Evolutionary conservation across 2,329 filamentous ascomycete genomes (phyloP), one percentile per base, ranked within the genome.

Genomic region (Phialophora chinensis): DNA sequence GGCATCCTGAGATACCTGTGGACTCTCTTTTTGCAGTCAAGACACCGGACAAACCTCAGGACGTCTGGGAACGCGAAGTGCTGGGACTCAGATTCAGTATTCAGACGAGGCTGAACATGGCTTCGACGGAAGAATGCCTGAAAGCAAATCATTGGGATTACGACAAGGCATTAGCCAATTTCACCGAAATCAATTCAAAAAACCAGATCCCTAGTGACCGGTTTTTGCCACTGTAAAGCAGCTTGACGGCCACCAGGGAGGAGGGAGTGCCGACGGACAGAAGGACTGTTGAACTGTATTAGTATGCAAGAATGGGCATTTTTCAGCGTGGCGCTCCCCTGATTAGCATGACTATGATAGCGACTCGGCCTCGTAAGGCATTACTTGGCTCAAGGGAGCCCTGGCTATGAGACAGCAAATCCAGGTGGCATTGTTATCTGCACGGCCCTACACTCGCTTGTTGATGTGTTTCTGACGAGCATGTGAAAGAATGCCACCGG

Each of bases 61-160:
- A 81, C n/a, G 80, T 83, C 42, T 80, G 86, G 53, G 86, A 90
- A 71, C 86, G 91, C 72, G 86, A 90, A 69, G 87, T 93, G 80
- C 83, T 96, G 75, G 81, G 88, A 25, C 72, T 82, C 23, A 89
- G 95, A 75, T 84, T 97, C 60, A 90, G 88, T 70, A 88, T 87
- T 70, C 88, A 88, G 73, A 97, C 93, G 1, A 87, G 88, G 65
- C 92, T 99, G 88, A 95, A 87, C 8, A 79, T 88, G 10, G 83
- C 91, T 66, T 96, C 91, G 76, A 90, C 93, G 1, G 86, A 89
- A 72, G 86, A 96, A 83, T 97, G 94, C 73, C 83, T 98, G 17
- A 84, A 87, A 2, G 88, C 93, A 66, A 91, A 90, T 64, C 86
- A 85, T 44, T 98, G 93, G 92, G 87, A 96, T 75, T 87, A 93